Evolutionary conservation across 768 basidiomycete species (phyloP).

Genomic region (Suillus discolor): DNA sequence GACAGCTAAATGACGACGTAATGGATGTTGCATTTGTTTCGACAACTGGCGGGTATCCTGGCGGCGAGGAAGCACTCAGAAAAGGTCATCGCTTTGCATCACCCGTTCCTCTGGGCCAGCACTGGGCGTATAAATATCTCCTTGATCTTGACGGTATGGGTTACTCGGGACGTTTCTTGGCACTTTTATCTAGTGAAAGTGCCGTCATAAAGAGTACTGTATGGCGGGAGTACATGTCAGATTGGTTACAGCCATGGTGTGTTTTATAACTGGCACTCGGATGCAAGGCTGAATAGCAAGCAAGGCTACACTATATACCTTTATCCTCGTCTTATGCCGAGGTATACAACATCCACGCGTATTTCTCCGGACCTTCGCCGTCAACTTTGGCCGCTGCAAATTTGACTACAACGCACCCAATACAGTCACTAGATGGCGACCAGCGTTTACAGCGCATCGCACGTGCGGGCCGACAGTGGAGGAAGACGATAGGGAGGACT

Average conservation of each 20-base stretch:
- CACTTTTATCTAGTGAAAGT: constrained; percentile 84
- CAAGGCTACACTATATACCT: constrained; percentile 94
- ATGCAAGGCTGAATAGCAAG: constrained; percentile 1
- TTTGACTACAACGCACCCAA: constrained; percentile 41
- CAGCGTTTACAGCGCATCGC: constrained; percentile 79
- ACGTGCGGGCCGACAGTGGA: constrained; percentile 92
- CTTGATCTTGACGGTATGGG: constrained; percentile 95
- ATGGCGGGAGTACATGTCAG: constrained; percentile 88
- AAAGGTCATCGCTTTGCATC: constrained; percentile 69
- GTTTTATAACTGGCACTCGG: constrained; percentile 21
- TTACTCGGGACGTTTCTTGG: constrained; percentile 89
- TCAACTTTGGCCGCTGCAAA: constrained; percentile 58
- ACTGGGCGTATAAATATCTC: constrained; percentile 94
- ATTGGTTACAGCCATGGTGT: constrained; percentile 91
- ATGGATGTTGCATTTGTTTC: constrained; percentile 91
- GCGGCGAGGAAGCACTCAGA: constrained; percentile 67
- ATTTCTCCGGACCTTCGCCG: constrained; percentile 83
- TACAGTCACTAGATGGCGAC: constrained; percentile 60
- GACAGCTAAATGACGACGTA: constrained; percentile 69
- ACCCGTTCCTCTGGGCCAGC: constrained; percentile 77
- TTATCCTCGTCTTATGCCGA: constrained; percentile 85
- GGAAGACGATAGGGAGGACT: constrained; percentile 75
- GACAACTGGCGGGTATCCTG: constrained; percentile 75
- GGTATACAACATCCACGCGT: constrained; percentile 92
- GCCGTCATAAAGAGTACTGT: constrained; percentile 90